phyloP scores from a whole-genome alignment of 2,329 filamentous ascomycete genomes.

The Trichoderma hamatum region DNA sequence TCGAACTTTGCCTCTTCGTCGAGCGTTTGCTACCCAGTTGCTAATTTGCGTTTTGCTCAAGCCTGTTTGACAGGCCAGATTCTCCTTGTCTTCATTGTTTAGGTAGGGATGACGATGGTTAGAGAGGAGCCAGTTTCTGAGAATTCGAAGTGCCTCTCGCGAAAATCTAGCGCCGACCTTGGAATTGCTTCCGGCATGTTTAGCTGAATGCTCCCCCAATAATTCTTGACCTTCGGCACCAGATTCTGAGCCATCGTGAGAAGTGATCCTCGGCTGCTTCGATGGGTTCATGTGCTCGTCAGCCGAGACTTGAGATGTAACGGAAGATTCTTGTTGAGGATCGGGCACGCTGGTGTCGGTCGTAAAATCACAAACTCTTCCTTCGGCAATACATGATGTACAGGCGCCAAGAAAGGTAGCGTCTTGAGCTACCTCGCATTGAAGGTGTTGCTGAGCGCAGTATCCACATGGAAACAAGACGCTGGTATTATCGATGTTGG shows the following conservation, averaged over 20 bases:
- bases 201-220: background rate
- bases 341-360: background rate
- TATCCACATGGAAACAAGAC: background rate
- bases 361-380: background rate
- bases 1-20: slow-evolving; percentile 71
- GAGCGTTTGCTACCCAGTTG: slow-evolving; percentile 87
- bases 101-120: slow-evolving; percentile 81
- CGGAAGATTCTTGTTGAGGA: background rate
- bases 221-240: background rate
- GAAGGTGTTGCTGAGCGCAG: background rate
- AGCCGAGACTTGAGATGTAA: background rate
- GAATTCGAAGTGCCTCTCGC: slow-evolving; percentile 69
- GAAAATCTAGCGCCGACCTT: slow-evolving; percentile 51
- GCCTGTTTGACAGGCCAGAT: slow-evolving; percentile 72
- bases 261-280: background rate
- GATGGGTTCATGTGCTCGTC: background rate
- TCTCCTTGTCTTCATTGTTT: slow-evolving; percentile 77
- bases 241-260: background rate
- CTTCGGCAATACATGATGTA: background rate
- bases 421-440: background rate
- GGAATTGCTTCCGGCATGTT: background rate
- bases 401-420: background rate
- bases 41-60: slow-evolving; percentile 77
- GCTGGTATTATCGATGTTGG: background rate
- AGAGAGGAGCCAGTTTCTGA: slow-evolving; percentile 77